Evolutionary conservation across 73 alveolate genomes (phyloP), one percentile per base, ranked within the genome.

Genomic region (Loxodes magnus): DNA sequence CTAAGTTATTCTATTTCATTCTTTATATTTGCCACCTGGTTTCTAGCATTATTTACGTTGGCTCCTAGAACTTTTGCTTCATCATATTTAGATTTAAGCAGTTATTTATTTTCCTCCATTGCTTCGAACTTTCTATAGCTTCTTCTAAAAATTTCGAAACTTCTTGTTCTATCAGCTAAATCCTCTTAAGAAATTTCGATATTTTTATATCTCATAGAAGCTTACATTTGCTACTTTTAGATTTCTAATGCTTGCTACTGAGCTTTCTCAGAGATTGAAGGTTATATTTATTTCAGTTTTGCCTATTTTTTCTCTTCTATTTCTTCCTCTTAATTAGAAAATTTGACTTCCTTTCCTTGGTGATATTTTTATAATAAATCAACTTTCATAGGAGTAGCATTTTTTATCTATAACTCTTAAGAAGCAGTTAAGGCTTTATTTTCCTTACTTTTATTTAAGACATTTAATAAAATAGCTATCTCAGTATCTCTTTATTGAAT

Each of bases 101-200:
- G 63, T 15, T 48, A 46, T 33, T 79, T 67, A 16, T 68, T 57
- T 27, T 84, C 96, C 51, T 84, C 93, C 81, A 78, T 65, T 1
- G 89, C 93, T 52, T 85, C 79, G 34, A 72, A 73, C 71, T 82
- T 85, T 16, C 96, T 43, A 54, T 85, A 85, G 39, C 79, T 49
- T 70, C 68, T 85, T 70, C 96, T 68, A 46, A 80, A 85, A 35
- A 80, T 43, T 5, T 85, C 96, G 41, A 85, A 74, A 9, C 92
- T 80, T 23, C 59, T 74, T 22, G 79, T 67, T 55, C 92, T 51
- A 52, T 85, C 96, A 46, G 64, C 46, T 7, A 80, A 61, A 21
- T 85, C 76, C 35, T 80, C 93, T 28, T 71, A 49, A 23, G 84
- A 38, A 6, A 80, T 22, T 10, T 58, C 52, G n/a, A 46, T 46